Percentiles rank a stretch among this genome's conserved stretches.
These are phyloP conservation scores for Phialocephala sp. DNA, from an alignment of 2,329 filamentous ascomycete genomes.

Conservation along the genomic window DNA sequence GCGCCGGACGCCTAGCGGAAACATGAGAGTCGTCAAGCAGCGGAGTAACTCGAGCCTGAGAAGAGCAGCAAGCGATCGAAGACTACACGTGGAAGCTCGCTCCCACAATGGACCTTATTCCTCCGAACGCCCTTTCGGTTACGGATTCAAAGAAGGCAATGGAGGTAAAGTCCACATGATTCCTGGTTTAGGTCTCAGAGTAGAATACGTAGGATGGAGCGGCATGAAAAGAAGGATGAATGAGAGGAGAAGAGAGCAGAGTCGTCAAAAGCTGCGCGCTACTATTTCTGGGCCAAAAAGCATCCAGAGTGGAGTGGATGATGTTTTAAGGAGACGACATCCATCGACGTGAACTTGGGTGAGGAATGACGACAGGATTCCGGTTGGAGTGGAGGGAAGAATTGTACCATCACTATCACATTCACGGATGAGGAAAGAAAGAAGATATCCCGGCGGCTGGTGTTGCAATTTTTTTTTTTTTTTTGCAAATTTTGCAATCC, in stretches of 20 bases:
- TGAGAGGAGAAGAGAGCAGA: slow-evolving; percentile 63
- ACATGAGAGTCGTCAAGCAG: slow-evolving; percentile 61
- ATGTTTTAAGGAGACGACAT: slow-evolving; percentile 33
- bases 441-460: slow-evolving; percentile 5
- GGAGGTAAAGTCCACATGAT: slow-evolving; percentile 38
- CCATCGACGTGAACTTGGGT: neutral
- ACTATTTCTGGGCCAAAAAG: slow-evolving; percentile 64
- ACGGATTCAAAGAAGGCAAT: slow-evolving; percentile 41
- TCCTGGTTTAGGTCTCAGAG: slow-evolving; percentile 48
- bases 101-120: slow-evolving; percentile 22
- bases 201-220: slow-evolving; percentile 56
- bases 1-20: slow-evolving; percentile 63
- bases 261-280: slow-evolving; percentile 61
- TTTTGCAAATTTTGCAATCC: neutral
- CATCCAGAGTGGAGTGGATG: slow-evolving; percentile 40
- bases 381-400: neutral
- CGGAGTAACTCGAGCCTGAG: slow-evolving; percentile 49
- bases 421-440: neutral
- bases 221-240: slow-evolving; percentile 61
- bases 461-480: neutral
- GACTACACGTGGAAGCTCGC: slow-evolving; percentile 18
- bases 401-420: slow-evolving; percentile 2
- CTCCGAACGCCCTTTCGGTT: slow-evolving; percentile 34
- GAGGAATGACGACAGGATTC: neutral
- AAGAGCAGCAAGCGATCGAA: slow-evolving; percentile 29